Conservation (phyloP, 306 rosid species). For the Inga laurina region DNA sequence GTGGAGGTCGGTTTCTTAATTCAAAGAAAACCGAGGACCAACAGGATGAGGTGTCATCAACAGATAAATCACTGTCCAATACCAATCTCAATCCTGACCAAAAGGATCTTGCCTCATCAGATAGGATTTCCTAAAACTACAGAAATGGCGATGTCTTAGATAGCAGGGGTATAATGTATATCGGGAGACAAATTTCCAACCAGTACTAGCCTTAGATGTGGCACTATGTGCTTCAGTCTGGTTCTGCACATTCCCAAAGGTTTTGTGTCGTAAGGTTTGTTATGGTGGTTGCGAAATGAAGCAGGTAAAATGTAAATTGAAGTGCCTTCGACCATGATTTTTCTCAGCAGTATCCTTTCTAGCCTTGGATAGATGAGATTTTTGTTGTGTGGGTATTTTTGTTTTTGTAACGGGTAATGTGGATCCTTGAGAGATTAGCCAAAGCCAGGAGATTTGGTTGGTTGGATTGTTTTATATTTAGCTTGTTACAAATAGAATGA, state of each 20-base stretch:
- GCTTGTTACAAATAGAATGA: slow-evolving; percentile 34
- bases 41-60: slow-evolving; percentile 51
- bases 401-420: slow-evolving; percentile 17
- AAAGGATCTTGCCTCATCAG: slow-evolving; percentile 59
- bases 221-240: slow-evolving; percentile 42
- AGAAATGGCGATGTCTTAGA: slow-evolving; percentile 18
- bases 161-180: slow-evolving; percentile 11
- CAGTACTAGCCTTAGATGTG: slow-evolving; percentile 37
- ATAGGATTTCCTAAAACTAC: slow-evolving; percentile 48
- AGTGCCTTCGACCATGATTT: slow-evolving; percentile 28
- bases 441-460: slow-evolving; percentile 24
- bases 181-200: slow-evolving; percentile 27
- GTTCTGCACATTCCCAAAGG: slow-evolving; percentile 50
- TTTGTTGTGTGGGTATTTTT: slow-evolving; percentile 32
- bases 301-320: slow-evolving; percentile 43
- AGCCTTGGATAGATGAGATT: slow-evolving; percentile 33
- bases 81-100: slow-evolving; percentile 68
- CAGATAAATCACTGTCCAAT: slow-evolving; percentile 56
- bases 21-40: slow-evolving; percentile 70
- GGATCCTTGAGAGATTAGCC: slow-evolving; percentile 28
- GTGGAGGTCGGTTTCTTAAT: slow-evolving; percentile 92
- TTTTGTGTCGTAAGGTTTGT: slow-evolving; percentile 53
- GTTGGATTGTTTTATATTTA: slow-evolving; percentile 32
- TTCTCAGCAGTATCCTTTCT: slow-evolving; percentile 22
- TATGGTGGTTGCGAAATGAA: slow-evolving; percentile 58